Conservation (phyloP, 1,284 basidiomycete species). For the Moesziomyces aphidis region DNA sequence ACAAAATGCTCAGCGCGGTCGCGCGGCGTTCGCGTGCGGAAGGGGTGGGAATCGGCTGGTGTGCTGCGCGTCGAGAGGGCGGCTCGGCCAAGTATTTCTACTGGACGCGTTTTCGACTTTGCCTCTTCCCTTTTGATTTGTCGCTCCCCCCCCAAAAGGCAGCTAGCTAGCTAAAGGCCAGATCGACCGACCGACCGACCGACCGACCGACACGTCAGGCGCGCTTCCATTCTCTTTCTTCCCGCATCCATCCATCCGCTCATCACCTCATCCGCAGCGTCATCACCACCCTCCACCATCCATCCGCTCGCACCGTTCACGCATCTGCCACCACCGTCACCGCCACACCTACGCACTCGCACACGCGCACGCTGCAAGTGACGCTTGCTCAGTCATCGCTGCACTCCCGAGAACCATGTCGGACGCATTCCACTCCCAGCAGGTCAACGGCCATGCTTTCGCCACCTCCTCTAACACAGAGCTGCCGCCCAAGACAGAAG, state of each 20-base stretch:
- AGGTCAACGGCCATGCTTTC: conserved; percentile 22
- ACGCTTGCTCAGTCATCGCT: background rate
- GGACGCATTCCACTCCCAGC: conserved; percentile 10
- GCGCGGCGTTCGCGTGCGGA: background rate
- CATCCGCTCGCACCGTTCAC: background rate
- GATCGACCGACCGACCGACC: too few species aligned
- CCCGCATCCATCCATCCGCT: conserved; percentile 14
- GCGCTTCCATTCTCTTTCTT: background rate
- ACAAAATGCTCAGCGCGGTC: too few species aligned
- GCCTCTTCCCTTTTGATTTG: conserved; percentile 34
- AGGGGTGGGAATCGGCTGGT: background rate
- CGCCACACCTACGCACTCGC: too few species aligned
- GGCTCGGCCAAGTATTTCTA: conserved; percentile 25
- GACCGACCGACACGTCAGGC: too few species aligned
- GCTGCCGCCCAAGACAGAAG: background rate
- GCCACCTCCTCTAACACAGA: background rate
- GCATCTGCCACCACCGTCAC: background rate
- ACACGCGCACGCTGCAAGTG: background rate
- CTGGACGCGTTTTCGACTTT: conserved; percentile 32
- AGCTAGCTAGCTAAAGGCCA: too few species aligned
- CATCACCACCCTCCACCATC: too few species aligned
- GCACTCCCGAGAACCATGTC: conserved; percentile 16
- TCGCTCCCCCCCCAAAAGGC: conserved; percentile 6
- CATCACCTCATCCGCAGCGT: background rate
- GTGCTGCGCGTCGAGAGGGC: background rate